Base-by-base conservation (phyloP, 805 yeast genomes). In the Trichomonascus vanleenenianus region DNA sequence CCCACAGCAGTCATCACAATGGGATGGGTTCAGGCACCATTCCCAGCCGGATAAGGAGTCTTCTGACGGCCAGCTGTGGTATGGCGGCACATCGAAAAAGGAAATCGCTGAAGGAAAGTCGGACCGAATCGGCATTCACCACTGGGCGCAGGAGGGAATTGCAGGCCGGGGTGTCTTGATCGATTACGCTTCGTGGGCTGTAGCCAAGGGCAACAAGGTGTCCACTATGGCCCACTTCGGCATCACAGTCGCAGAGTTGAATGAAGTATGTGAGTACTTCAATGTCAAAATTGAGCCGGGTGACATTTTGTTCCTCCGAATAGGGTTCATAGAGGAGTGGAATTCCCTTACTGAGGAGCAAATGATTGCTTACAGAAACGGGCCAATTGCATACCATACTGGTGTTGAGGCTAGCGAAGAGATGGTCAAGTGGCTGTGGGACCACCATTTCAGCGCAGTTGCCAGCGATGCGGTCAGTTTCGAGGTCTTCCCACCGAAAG, bases 161-260 rank as follows among this genome's bases (percentile, higher is more conserved):
- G 64, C 59, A 18, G 62, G 64, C 9, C 52, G 67, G 10, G 67
- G 67, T 2, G 62, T 63, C n/a, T 48, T 63, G 30, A 46, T 63
- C 2, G 67, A 63, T 51, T 63, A 57, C 42, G 62, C 60, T 14
- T 32, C 45, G 6, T 63, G 57, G 54, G 64, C 64, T 1, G 50
- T 58, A 36, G 52, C 45, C 18, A 50, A 50, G 19, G 58, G 62
- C 6, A 53, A 57, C 16, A 42, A 52, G 38, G 62, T 54, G 44
- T 53, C 54, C 30, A 52, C 61, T 30, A 58, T 63, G 40, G 46
- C 49, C 14, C 36, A 48, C 10, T 52, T 56, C 46, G 54, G 51
- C 15, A 56, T 63, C 41, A 45, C 56, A 12, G 47, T 57, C 7
- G 49, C 42, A 7, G 59, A 57, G 15, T 35, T 63, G 20, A 32